Evolutionary conservation across 495 filamentous ascomycete genomes (phyloP).

Genomic region (Margaritispora aquatica): DNA sequence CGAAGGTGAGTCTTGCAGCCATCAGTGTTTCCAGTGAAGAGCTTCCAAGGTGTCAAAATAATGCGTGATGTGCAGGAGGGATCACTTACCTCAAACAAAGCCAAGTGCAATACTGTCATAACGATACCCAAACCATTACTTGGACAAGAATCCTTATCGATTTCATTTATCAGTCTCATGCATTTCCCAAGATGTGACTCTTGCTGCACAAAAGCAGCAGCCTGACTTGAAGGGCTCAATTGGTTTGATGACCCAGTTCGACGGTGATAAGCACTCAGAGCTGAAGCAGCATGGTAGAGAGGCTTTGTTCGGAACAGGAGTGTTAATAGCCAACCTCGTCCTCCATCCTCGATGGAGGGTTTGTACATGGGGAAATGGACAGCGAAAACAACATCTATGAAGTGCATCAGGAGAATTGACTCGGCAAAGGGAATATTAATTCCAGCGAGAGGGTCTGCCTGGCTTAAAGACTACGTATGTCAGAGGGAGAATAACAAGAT

Average conservation of each 20-base stretch:
- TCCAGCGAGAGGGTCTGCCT: not conserved
- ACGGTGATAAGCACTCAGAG: slow-evolving; percentile 1
- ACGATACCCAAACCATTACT: slow-evolving; percentile 16
- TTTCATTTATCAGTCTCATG: slow-evolving; percentile 25
- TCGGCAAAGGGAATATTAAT: not conserved
- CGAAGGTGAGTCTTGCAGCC: slow-evolving; percentile 17
- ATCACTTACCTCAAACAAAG: slow-evolving; percentile 25
- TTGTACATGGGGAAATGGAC: slow-evolving; percentile 15
- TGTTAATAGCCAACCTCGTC: slow-evolving; percentile 10
- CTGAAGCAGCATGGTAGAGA: slow-evolving; percentile 9
- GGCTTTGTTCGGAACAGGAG: slow-evolving; percentile 6
- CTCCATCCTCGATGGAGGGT: not conserved
- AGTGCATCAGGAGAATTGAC: slow-evolving; percentile 11
- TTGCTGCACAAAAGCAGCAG: slow-evolving; percentile 34
- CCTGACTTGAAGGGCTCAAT: slow-evolving; percentile 13
- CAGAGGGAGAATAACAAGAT: too few relatives aligned
- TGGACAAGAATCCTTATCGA: slow-evolving; percentile 10
- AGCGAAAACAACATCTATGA: slow-evolving; percentile 9
- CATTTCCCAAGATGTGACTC: slow-evolving; percentile 33
- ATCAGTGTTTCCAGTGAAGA: slow-evolving; percentile 6
- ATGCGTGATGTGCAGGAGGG: too few relatives aligned
- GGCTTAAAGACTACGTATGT: not conserved
- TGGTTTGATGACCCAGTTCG: not conserved
- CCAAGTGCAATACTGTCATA: slow-evolving; percentile 13
- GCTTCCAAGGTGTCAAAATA: slow-evolving; percentile 8